Base-by-base conservation (phyloP, 2,329 filamentous ascomycete species). In the Cordyceps tenuipes region DNA sequence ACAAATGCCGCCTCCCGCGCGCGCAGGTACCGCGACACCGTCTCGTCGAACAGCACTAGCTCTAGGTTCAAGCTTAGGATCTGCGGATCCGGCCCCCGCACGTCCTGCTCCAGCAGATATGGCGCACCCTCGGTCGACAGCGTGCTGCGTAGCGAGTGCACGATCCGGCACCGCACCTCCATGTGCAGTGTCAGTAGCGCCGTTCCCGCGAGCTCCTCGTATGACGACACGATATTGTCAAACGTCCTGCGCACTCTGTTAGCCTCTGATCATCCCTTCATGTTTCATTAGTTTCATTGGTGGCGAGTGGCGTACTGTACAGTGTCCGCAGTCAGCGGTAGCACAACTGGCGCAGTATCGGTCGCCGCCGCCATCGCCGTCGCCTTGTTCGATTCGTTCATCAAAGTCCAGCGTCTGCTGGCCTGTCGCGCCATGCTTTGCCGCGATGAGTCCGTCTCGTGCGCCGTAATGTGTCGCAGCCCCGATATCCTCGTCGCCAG, bases 41-140 rank as follows among this genome's bases (percentile, higher is more conserved):
- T 91, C 67, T 93, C 91, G 71, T 97, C 92, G 71, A 96, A 95
- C 29, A 84, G 79, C n/a, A 95, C 86, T 34, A 99, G 81, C 63
- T 91, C 88, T 51, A 85, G 82, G 75, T 96, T 96, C 59, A 99
- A 83, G 19, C 82, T 80, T n/a, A 97, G 77, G 50, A 99, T 88
- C 59, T 86, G 81, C 4, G 90, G 85, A 70, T 92, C 90, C 0
- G 90, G 89, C 64, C 91, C 88, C 62, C 84, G 83, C 64, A 91
- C 88, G 26, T 89, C 82, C 66, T 90, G 86, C 63, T 90, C 86
- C 53, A 83, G 81, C 62, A 82, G 77, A 72, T 87, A 87, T 0
- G 84, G 83, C 12, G 79, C 83, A 67, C 75, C 82, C 69, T 75
- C 80, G 64, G 77, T 85, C 54, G 80, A 91, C 66, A 81, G 79